Evolutionary conservation across 441 rosid species (phyloP), one percentile per base, ranked within the genome.

Genomic region (Raphanus hybrid): DNA sequence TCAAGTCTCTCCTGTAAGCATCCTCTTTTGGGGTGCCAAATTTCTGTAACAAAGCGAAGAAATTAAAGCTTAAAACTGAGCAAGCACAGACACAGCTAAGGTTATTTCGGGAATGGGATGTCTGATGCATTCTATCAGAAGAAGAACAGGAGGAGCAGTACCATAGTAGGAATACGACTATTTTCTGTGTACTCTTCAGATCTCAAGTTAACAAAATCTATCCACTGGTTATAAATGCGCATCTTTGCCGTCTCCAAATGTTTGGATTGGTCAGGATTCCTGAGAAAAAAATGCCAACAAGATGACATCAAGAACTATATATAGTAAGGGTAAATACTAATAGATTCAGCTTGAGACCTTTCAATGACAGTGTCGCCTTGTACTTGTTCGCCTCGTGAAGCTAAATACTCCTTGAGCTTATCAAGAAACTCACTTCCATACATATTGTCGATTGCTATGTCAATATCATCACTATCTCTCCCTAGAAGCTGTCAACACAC

Each of bases 211-310:
- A 93, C 98, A 87, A 93, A 93, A 89, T 95, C 98, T 71, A 95
- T 93, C 99, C 97, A 93, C 6, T 87, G 76, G 80, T 88, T 92
- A 86, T 87, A 87, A 70, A 95, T 85, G n/a, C 93, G 91, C 91
- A 95, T 82, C 87, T 90, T 91, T 15, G 97, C 98, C 7, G 99
- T 95, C 81, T 95, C 98, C 61, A 95, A 87, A 85, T 93, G 99
- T 84, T 93, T 95, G 37, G 99, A 95, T 78, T 95, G 97, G 48
- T 93, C 93, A 75, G 98, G 99, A 75, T 95, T 95, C 78, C 98
- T 94, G 89, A 64, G n/a, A 83, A 68, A 35, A 77, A 88, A 84
- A 65, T 12, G n/a, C 39, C 64, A 15, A 52, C 66, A 12, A 34
- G 71, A 29, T 16, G 50, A 23, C 73, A 65, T 29, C 57, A 66